Conservation (phyloP, 148 eudicot genomes). For the Agrostemma githago region DNA sequence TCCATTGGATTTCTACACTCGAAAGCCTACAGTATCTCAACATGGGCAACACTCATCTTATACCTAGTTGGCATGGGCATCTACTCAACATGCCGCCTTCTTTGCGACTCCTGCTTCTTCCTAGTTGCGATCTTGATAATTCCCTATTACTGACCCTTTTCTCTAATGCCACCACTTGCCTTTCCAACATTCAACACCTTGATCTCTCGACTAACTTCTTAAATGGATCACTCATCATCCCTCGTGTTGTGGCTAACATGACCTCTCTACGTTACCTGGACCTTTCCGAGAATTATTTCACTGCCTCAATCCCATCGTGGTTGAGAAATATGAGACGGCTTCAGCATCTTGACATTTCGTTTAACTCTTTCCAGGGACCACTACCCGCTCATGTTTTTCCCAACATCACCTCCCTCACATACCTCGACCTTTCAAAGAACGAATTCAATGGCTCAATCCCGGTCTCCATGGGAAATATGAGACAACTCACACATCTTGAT, state of each 20-base stretch:
- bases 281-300: slow-evolving; percentile 21
- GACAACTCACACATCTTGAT: background rate
- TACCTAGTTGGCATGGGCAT: background rate
- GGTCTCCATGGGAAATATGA: background rate
- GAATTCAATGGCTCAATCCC: slow-evolving; percentile 15
- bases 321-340: background rate
- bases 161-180: background rate
- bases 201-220: slow-evolving; percentile 1
- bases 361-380: slow-evolving; percentile 1
- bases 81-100: slow-evolving; percentile 11
- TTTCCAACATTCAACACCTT: background rate
- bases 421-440: slow-evolving; percentile 29
- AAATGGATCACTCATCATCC: too few relatives aligned
- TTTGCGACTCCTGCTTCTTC: slow-evolving; percentile 8
- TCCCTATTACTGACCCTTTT: background rate
- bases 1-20: slow-evolving; percentile 11
- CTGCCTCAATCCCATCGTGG: slow-evolving; percentile 11
- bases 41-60: background rate
- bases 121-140: background rate
- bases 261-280: slow-evolving; percentile 16
- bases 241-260: background rate
- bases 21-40: background rate
- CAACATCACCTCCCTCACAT: slow-evolving; percentile 16
- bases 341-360: background rate
- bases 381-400: background rate